phyloP scores from a whole-genome alignment of 2,329 filamentous ascomycete genomes.

The Fusarium chlamydosporum region DNA sequence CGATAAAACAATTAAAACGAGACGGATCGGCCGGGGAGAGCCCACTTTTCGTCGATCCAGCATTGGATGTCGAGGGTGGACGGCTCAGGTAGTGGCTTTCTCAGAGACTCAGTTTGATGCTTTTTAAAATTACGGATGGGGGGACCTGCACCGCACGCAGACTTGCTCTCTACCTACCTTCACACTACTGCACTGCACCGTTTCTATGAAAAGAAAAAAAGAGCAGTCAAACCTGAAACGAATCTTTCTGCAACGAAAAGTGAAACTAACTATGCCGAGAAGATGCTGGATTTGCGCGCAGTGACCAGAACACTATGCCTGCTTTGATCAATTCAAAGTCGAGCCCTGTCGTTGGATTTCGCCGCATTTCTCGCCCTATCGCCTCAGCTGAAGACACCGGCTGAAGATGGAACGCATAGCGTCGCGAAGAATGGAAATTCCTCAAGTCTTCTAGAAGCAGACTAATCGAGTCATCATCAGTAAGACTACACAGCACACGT shows the following conservation, averaged over 20 bases:
- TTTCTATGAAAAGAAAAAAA: conserved; percentile 13
- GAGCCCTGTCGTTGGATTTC: conserved; percentile 6
- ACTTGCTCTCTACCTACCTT: neutral
- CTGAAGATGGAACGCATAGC: neutral
- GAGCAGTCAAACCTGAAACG: conserved; percentile 30
- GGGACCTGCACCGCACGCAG: neutral
- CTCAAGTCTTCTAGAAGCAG: conserved; percentile 6
- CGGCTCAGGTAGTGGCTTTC: conserved; percentile 21
- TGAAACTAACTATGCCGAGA: conserved; percentile 33
- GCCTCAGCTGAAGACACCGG: conserved; percentile 21
- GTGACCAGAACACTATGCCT: conserved; percentile 3
- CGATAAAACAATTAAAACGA: conserved; percentile 28
- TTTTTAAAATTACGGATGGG: conserved; percentile 27
- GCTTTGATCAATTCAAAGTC: neutral
- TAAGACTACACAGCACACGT: neutral
- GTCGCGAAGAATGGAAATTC: neutral
- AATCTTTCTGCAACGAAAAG: conserved; percentile 30
- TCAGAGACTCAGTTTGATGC: conserved; percentile 6
- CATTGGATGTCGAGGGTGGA: conserved; percentile 15
- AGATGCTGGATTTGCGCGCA: conserved; percentile 10
- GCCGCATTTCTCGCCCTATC: conserved; percentile 6
- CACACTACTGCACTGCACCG: neutral
- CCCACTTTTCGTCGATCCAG: conserved; percentile 26
- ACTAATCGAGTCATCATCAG: neutral
- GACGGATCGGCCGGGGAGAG: conserved; percentile 25